A percentile compares a stretch with the other conserved stretches of the same genome.
phyloP scores from a whole-genome alignment of 805 yeast genomes.

The Vanderwaltozyma yarrowii region DNA sequence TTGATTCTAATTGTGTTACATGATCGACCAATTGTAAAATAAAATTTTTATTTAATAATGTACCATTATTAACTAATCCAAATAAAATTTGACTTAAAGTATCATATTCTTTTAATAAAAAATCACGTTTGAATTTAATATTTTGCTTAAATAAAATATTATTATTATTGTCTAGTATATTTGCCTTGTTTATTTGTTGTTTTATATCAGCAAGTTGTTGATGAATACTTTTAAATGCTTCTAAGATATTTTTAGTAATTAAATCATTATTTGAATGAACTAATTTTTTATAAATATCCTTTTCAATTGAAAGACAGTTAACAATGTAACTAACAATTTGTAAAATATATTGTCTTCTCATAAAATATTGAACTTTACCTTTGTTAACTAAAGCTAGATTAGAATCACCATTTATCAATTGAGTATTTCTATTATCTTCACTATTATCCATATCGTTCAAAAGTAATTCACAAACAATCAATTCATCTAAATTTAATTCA shows the following conservation, averaged over 20 bases:
- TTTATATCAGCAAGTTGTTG: conserved; percentile 43
- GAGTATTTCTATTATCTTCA: too few relatives aligned
- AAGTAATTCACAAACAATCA: conserved; percentile 62
- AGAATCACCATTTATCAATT: conserved; percentile 10
- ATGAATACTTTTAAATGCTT: conserved; percentile 51
- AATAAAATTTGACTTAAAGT: conserved; percentile 53
- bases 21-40: conserved; percentile 33
- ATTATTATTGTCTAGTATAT: conserved; percentile 42
- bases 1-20: conserved; percentile 39
- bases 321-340: conserved; percentile 44
- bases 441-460: conserved; percentile 26
- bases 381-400: conserved; percentile 37
- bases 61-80: conserved; percentile 37
- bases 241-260: conserved; percentile 28
- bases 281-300: conserved; percentile 10
- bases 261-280: conserved; percentile 1
- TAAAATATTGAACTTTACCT: conserved; percentile 59
- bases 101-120: conserved; percentile 60
- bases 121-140: conserved; percentile 49
- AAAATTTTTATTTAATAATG: conserved; percentile 29
- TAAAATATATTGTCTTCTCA: conserved; percentile 63
- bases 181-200: conserved; percentile 40
- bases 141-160: conserved; percentile 37
- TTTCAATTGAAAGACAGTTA: conserved; percentile 14
- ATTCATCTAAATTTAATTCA: conserved; percentile 66